Percentiles rank a stretch among this genome's conserved stretches.
Evolutionary conservation across 495 filamentous ascomycete genomes (phyloP).

Genomic region (Penicillium paradoxum): DNA sequence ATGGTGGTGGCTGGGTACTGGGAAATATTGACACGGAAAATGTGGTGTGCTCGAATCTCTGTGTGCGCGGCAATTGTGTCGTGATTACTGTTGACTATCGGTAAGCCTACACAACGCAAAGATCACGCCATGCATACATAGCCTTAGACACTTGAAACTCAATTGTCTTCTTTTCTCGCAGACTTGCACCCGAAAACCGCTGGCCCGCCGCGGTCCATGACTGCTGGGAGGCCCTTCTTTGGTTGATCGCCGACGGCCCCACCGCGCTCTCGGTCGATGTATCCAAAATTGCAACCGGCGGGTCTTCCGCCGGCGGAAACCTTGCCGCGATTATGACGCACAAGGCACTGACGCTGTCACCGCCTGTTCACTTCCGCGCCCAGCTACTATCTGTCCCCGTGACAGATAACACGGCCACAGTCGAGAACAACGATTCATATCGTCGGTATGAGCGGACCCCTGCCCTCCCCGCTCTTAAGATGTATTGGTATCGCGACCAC

Average conservation of each 20-base stretch:
- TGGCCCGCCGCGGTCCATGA: slow-evolving; percentile 55
- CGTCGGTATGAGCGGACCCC: slow-evolving; percentile 45
- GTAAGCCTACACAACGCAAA: slow-evolving; percentile 23
- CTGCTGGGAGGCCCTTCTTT: slow-evolving; percentile 53
- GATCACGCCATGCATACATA: slow-evolving; percentile 8
- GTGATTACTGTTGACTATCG: slow-evolving; percentile 55
- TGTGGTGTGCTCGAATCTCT: slow-evolving; percentile 52
- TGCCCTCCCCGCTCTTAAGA: slow-evolving; percentile 49
- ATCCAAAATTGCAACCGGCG: slow-evolving; percentile 47
- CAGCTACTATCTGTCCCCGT: slow-evolving; percentile 56
- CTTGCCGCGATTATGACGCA: slow-evolving; percentile 52
- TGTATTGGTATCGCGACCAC: slow-evolving; percentile 56
- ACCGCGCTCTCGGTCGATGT: slow-evolving; percentile 39
- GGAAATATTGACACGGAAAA: slow-evolving; percentile 57
- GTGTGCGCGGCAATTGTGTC: slow-evolving; percentile 44
- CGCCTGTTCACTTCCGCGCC: slow-evolving; percentile 39
- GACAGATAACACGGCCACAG: slow-evolving; percentile 51
- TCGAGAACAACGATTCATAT: slow-evolving; percentile 43
- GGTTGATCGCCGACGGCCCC: slow-evolving; percentile 42
- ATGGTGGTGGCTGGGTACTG: slow-evolving; percentile 57
- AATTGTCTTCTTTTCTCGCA: neutral
- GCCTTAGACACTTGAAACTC: neutral
- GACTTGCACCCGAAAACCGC: slow-evolving; percentile 51
- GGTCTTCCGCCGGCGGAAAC: slow-evolving; percentile 54
- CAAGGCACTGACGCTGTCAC: slow-evolving; percentile 41